Conservation (phyloP, 495 filamentous ascomycete genomes). For the Penicillium roqueforti region DNA sequence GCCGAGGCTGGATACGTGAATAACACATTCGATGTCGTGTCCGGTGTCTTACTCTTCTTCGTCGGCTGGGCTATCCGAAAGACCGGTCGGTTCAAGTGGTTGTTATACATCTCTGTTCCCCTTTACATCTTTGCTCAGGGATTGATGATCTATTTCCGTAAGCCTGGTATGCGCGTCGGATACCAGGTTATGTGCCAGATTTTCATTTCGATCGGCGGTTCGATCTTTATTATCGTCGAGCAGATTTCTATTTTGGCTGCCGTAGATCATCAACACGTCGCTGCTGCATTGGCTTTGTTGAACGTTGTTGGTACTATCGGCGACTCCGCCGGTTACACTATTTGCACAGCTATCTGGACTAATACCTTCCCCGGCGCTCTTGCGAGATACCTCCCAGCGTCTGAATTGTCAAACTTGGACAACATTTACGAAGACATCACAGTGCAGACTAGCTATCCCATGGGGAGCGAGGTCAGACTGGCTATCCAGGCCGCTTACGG, state of each 20-base stretch:
- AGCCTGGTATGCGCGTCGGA: conserved; percentile 48
- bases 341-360: conserved; percentile 60
- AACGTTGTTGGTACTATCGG: conserved; percentile 56
- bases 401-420: conserved; percentile 25
- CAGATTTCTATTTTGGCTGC: conserved; percentile 62
- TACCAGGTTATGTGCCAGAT: conserved; percentile 67
- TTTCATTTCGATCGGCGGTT: conserved; percentile 58
- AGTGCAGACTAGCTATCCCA: conserved; percentile 45
- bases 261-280: conserved; percentile 55
- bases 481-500: conserved; percentile 54
- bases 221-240: conserved; percentile 51
- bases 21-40: conserved; percentile 42
- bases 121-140: conserved; percentile 48
- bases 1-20: conserved; percentile 47
- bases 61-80: conserved; percentile 46
- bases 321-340: conserved; percentile 54
- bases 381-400: conserved; percentile 47
- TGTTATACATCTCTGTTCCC: conserved; percentile 52
- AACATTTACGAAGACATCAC: conserved; percentile 47
- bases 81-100: conserved; percentile 46
- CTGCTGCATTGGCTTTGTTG: conserved; percentile 56
- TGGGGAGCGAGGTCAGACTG: conserved; percentile 41
- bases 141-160: conserved; percentile 59
- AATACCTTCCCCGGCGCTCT: conserved; percentile 51
- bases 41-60: conserved; percentile 35